Evolutionary conservation across 1,284 basidiomycete species (phyloP).

Genomic region (Ustilago lituana): DNA sequence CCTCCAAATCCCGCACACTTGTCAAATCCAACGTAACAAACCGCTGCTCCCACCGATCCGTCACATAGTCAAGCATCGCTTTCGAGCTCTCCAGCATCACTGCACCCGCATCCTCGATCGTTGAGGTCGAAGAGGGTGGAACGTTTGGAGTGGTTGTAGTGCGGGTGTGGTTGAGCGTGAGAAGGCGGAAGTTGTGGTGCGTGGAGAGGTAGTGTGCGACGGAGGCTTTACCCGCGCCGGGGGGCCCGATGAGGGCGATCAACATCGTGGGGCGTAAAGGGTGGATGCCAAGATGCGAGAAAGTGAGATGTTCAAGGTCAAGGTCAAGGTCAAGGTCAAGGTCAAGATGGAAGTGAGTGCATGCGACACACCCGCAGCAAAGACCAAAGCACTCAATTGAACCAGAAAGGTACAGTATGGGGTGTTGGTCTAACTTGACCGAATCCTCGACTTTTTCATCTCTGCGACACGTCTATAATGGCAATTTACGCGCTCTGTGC

Average conservation of each 20-base stretch:
- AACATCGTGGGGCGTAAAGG: slow-evolving; percentile 72
- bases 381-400: too few relatives aligned
- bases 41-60: slow-evolving; percentile 80
- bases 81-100: slow-evolving; percentile 58
- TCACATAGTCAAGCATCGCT: slow-evolving; percentile 79
- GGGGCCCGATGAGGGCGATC: slow-evolving; percentile 86
- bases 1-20: slow-evolving; percentile 72
- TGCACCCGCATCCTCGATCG: too few relatives aligned
- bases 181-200: slow-evolving; percentile 68
- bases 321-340: too few relatives aligned
- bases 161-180: slow-evolving; percentile 4
- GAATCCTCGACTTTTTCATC: neutral
- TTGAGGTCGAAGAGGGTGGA: too few relatives aligned
- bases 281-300: too few relatives aligned
- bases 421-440: too few relatives aligned
- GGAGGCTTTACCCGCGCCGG: slow-evolving; percentile 80
- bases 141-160: slow-evolving; percentile 48
- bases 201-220: slow-evolving; percentile 78
- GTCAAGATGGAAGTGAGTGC: too few relatives aligned
- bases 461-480: too few relatives aligned
- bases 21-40: slow-evolving; percentile 83
- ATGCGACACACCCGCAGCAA: too few relatives aligned
- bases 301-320: too few relatives aligned
- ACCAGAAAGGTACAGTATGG: too few relatives aligned
- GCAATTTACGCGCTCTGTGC: too few relatives aligned